Conservation (phyloP, 73 alveolate species). For the Tetrahymena malaccensis region DNA sequence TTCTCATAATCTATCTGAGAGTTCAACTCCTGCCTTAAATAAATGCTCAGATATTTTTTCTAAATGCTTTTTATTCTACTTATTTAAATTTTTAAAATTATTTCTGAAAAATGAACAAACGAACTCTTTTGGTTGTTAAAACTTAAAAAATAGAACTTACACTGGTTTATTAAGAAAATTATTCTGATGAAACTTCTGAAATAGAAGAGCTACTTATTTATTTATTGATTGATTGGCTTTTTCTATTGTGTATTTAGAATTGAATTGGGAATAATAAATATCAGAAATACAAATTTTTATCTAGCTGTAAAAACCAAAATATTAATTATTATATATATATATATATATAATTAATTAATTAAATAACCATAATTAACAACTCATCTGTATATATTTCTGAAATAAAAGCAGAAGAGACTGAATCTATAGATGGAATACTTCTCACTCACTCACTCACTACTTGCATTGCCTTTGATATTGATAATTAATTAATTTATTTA, state of each 20-base stretch:
- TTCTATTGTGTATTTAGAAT: too few species aligned
- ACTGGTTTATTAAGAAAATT: too few species aligned
- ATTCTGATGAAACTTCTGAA: not conserved
- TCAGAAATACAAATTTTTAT: not conserved
- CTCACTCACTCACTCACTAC: too few species aligned
- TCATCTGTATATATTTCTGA: not conserved
- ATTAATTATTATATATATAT: too few species aligned
- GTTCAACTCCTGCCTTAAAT: not conserved
- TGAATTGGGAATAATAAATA: not conserved
- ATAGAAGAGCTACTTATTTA: not conserved
- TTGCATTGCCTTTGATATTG: not conserved
- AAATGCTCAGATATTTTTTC: not conserved
- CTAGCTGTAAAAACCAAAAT: not conserved
- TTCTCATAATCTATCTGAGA: not conserved
- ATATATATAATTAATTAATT: too few species aligned
- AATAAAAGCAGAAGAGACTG: not conserved
- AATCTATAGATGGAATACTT: not conserved
- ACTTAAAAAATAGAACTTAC: not conserved
- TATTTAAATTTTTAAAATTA: too few species aligned
- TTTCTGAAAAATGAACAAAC: not conserved
- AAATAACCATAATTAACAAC: not conserved
- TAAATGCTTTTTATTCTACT: not conserved
- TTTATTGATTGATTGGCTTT: too few species aligned
- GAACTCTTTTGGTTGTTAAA: not conserved
- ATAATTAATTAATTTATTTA: not conserved